Conservation (phyloP, 2,329 filamentous ascomycete species). For the Parafenestella ontariensis region DNA sequence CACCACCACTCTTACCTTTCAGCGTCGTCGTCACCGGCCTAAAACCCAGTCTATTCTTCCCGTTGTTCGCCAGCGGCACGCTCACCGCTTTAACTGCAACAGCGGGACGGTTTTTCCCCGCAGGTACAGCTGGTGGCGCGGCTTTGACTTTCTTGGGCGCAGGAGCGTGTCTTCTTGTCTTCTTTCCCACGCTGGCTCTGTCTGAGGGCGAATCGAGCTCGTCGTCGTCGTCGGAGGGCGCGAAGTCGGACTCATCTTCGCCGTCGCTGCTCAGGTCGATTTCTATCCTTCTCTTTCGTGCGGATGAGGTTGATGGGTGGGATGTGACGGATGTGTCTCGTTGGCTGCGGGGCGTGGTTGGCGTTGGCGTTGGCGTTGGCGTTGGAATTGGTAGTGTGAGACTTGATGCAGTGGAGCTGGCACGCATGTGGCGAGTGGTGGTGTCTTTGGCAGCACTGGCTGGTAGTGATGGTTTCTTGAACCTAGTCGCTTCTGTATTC, state of each 20-base stretch:
- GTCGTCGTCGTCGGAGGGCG: slow-evolving; percentile 5
- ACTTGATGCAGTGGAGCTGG: slow-evolving; percentile 8
- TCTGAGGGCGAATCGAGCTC: slow-evolving; percentile 5
- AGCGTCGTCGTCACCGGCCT: slow-evolving; percentile 1
- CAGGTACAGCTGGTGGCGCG: not conserved
- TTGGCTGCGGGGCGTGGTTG: not conserved
- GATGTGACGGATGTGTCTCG: slow-evolving; percentile 5
- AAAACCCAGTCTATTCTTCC: slow-evolving; percentile 13
- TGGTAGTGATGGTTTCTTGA: slow-evolving; percentile 17
- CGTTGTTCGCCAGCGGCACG: not conserved
- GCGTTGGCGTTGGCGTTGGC: too few species aligned
- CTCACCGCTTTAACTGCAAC: not conserved
- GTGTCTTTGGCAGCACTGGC: slow-evolving; percentile 2
- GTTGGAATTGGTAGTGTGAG: not conserved
- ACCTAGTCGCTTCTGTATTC: not conserved
- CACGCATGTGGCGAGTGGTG: not conserved
- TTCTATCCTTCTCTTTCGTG: slow-evolving; percentile 8
- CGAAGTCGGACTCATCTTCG: slow-evolving; percentile 9
- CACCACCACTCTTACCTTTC: too few species aligned
- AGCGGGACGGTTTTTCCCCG: too few species aligned
- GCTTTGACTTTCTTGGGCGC: not conserved
- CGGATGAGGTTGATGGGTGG: not conserved
- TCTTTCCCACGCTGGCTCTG: not conserved
- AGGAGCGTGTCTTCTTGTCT: not conserved
- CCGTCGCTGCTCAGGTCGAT: slow-evolving; percentile 16